These are phyloP conservation scores for Claviceps quebecensis DNA, from an alignment of 2,329 filamentous ascomycete species.

Conservation along the genomic window DNA sequence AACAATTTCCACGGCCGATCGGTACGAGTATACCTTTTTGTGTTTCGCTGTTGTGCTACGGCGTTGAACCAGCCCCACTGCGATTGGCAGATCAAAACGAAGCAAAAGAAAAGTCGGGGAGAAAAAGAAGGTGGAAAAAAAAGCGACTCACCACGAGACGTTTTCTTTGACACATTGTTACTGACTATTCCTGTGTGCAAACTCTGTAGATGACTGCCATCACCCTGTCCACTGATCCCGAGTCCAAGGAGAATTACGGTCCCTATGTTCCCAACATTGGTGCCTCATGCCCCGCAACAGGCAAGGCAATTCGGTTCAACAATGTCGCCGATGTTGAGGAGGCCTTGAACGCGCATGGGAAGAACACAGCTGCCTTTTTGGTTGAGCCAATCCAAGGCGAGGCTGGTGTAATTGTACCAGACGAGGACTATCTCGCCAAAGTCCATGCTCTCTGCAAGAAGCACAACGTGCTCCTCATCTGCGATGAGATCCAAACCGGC, in stretches of 20 bases:
- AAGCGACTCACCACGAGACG: too few species aligned
- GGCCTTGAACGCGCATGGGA: slow-evolving; percentile 65
- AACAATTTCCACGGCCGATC: slow-evolving; percentile 97
- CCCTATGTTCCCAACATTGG: slow-evolving; percentile 87
- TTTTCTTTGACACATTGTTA: neutral
- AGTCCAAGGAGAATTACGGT: slow-evolving; percentile 93
- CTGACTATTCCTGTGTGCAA: neutral
- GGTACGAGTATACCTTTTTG: slow-evolving; percentile 34
- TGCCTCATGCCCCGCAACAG: slow-evolving; percentile 59
- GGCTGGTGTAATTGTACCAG: slow-evolving; percentile 89
- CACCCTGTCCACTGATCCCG: slow-evolving; percentile 86
- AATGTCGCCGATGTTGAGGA: slow-evolving; percentile 67
- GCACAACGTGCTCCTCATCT: slow-evolving; percentile 91
- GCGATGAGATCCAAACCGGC: slow-evolving; percentile 96
- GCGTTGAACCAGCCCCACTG: neutral
- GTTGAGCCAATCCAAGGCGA: slow-evolving; percentile 97
- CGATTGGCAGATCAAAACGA: too few species aligned
- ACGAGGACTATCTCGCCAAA: slow-evolving; percentile 70
- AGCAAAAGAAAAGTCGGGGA: too few species aligned
- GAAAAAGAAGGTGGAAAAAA: too few species aligned
- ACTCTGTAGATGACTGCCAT: slow-evolving; percentile 68
- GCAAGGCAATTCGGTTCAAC: slow-evolving; percentile 70
- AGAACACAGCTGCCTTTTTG: slow-evolving; percentile 80
- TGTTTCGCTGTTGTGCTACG: slow-evolving; percentile 8
- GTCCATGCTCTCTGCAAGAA: slow-evolving; percentile 80